Base-by-base conservation (phyloP, 1,284 basidiomycete genomes). In the Irpex sp. region DNA sequence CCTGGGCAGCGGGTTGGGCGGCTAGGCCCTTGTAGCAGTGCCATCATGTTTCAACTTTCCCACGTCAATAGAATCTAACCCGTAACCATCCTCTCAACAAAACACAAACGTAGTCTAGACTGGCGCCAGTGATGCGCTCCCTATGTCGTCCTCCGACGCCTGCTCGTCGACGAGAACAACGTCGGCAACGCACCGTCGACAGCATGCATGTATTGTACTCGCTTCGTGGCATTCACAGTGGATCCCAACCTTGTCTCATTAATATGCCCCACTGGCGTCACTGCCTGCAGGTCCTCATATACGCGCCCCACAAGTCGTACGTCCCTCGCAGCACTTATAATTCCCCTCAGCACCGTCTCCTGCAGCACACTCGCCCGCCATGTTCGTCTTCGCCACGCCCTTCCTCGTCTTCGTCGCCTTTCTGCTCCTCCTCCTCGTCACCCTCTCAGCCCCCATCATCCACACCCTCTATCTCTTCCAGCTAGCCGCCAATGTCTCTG, bases 361-460 rank as follows among this genome's bases (percentile, higher is more conserved):
- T 33, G 31, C 31, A 33, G 31, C 31, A 33, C 31, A 33, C 31
- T 33, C 57, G 17, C 63, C 31, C 37, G 49, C 60, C 46, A 78
- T 79, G 75, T 68, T 79, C 65, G 69, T 75, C 60, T 67, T 74
- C 19, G 55, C 81, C 47, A 73, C 79, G 6, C 77, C 83, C 55
- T 67, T 81, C 62, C 72, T 84, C 54, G 68, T 81, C 60, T 80
- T 83, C 68, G 68, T 79, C 26, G 81, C 83, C 4, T 86, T 83
- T 68, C 64, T 86, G 19, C 76, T 88, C 37, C 77, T 87, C 19
- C 78, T 88, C 50, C 77, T 87, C 36, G 81, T 83, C 39, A 81
- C 82, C 5, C 78, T 87, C 59, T 86, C 84, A 3, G 76, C 79
- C n/a, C 83, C 84, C n/a, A 82, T 87, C 68, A 81, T 81, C 69